phyloP scores from a whole-genome alignment of 1,284 basidiomycete species.

The Ganoderma boninense region DNA sequence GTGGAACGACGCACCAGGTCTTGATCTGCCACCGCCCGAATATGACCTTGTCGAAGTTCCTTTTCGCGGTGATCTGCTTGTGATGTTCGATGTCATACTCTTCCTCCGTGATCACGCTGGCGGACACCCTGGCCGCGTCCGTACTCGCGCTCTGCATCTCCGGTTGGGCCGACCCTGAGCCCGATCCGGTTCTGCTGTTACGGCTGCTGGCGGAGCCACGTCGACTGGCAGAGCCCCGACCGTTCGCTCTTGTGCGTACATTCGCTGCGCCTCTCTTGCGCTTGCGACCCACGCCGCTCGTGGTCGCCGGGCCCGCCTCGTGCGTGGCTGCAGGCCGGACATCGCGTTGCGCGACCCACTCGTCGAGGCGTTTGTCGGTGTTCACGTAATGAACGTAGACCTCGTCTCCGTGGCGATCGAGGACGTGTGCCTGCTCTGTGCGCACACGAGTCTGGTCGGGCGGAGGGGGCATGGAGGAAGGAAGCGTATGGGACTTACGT shows the following conservation, averaged over 20 bases:
- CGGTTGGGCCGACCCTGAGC: conserved; percentile 23
- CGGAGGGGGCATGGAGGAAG: neutral
- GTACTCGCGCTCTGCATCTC: conserved; percentile 18
- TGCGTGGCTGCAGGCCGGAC: conserved; percentile 42
- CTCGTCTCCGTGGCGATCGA: conserved; percentile 56
- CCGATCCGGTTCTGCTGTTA: conserved; percentile 5
- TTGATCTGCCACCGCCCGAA: conserved; percentile 82
- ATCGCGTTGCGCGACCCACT: conserved; percentile 67
- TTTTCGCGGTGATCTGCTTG: conserved; percentile 69
- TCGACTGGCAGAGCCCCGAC: conserved; percentile 19
- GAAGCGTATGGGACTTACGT: conserved; percentile 46
- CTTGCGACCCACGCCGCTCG: conserved; percentile 38
- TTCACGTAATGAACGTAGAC: conserved; percentile 75
- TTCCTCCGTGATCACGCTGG: conserved; percentile 62
- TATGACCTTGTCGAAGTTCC: conserved; percentile 81
- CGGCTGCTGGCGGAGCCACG: conserved; percentile 26
- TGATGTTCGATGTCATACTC: conserved; percentile 73
- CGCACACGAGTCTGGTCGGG: conserved; percentile 10
- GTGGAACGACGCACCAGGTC: conserved; percentile 63
- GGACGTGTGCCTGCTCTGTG: conserved; percentile 57
- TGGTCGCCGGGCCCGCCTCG: conserved; percentile 30
- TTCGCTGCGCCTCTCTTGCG: conserved; percentile 38
- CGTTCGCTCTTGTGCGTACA: conserved; percentile 2
- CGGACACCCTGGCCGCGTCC: conserved; percentile 19
- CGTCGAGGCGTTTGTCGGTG: conserved; percentile 79